Evolutionary conservation across 805 yeast species (phyloP).

Genomic region (Saccharomycopsis guyanensis): DNA sequence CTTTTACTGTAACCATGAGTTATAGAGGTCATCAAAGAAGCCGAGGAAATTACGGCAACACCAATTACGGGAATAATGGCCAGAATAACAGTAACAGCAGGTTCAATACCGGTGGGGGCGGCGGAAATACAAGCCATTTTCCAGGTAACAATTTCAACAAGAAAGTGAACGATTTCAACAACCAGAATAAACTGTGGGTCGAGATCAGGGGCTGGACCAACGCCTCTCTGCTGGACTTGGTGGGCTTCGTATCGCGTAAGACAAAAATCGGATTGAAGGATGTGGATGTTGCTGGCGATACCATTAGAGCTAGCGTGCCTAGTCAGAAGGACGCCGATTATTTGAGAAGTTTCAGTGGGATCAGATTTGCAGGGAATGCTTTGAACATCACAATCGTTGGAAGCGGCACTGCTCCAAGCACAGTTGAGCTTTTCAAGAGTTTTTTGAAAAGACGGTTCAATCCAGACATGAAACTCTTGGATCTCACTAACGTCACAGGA

Average conservation of each 20-base stretch:
- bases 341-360: constrained; percentile 61
- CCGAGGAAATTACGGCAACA: constrained; percentile 22
- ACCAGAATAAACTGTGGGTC: constrained; percentile 37
- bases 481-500: constrained; percentile 53
- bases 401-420: constrained; percentile 27
- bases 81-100: constrained; percentile 20
- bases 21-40: constrained; percentile 28
- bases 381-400: constrained; percentile 42
- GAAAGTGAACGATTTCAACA: constrained; percentile 22
- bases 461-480: constrained; percentile 54
- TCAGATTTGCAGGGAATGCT: constrained; percentile 68
- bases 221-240: constrained; percentile 60
- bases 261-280: constrained; percentile 48
- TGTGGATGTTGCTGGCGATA: constrained; percentile 46
- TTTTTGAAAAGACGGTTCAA: constrained; percentile 66
- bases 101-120: constrained; percentile 8
- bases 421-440: constrained; percentile 54
- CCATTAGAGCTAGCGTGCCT: constrained; percentile 53
- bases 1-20: no score
- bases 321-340: constrained; percentile 48
- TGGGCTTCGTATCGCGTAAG: constrained; percentile 63
- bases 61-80: constrained; percentile 17
- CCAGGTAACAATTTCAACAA: constrained; percentile 11
- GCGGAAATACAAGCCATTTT: no score
- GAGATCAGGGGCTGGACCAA: constrained; percentile 79